Percentiles rank a stretch among this genome's conserved stretches.
Evolutionary conservation across 371 early-diverging fungal genomes (phyloP).

Genomic region (Zychaea mexicana): DNA sequence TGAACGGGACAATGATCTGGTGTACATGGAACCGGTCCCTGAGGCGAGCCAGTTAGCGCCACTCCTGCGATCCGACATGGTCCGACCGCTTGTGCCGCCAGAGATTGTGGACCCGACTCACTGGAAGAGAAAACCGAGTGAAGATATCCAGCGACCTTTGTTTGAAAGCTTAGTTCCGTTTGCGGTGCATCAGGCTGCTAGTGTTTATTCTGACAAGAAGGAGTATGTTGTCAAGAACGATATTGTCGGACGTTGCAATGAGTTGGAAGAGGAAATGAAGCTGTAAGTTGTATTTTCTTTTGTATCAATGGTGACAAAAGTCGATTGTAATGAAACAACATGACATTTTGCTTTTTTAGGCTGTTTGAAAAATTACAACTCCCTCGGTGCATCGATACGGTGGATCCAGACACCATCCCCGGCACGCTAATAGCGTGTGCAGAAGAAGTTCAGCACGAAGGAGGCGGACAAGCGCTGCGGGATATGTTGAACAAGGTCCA

Average conservation of each 20-base stretch:
- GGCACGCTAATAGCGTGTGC: slow-evolving; percentile 61
- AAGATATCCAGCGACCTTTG: slow-evolving; percentile 69
- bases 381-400: slow-evolving; percentile 36
- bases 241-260: slow-evolving; percentile 61
- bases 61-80: slow-evolving; percentile 76
- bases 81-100: slow-evolving; percentile 58
- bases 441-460: slow-evolving; percentile 74
- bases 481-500: slow-evolving; percentile 64
- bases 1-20: slow-evolving; percentile 87
- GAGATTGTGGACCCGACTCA: slow-evolving; percentile 27
- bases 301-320: too few species aligned
- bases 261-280: slow-evolving; percentile 60
- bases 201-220: slow-evolving; percentile 77
- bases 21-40: slow-evolving; percentile 85
- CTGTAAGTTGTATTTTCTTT: too few species aligned
- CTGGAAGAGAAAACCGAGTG: slow-evolving; percentile 29
- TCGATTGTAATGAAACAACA: too few species aligned
- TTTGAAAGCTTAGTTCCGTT: slow-evolving; percentile 88
- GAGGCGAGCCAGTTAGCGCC: slow-evolving; percentile 54
- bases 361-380: slow-evolving; percentile 20
- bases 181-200: slow-evolving; percentile 87
- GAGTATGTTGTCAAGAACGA: slow-evolving; percentile 70
- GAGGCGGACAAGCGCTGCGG: slow-evolving; percentile 68
- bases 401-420: slow-evolving; percentile 66
- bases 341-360: slow-evolving; percentile 12